phyloP scores from a whole-genome alignment of 1,284 basidiomycete genomes.

The Gymnopus androsaceus region DNA sequence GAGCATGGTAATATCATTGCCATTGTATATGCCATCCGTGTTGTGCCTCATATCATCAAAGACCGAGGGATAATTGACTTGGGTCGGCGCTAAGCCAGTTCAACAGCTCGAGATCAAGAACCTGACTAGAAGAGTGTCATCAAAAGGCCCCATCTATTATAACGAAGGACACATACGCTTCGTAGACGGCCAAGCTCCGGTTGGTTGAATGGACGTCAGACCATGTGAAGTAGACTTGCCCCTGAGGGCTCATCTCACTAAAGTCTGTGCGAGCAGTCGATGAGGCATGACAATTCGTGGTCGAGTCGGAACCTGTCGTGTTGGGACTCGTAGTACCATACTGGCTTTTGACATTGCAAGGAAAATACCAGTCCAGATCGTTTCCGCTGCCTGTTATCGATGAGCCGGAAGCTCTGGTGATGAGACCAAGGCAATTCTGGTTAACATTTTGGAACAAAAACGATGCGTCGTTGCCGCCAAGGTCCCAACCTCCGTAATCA shows the following conservation, averaged over 20 bases:
- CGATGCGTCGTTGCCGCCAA: constrained; percentile 85
- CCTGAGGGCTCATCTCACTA: constrained; percentile 53
- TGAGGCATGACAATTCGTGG: constrained; percentile 76
- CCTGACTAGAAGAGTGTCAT: constrained; percentile 51
- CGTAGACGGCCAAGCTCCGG: constrained; percentile 89
- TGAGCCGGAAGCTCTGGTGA: constrained; percentile 72
- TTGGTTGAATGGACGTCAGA: constrained; percentile 69
- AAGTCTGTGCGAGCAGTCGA: constrained; percentile 55
- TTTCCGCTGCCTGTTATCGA: constrained; percentile 63
- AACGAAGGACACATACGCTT: constrained; percentile 62
- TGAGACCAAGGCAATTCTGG: constrained; percentile 75
- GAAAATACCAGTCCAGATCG: constrained; percentile 87
- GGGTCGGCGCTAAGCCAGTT: constrained; percentile 78
- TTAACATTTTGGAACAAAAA: constrained; percentile 96
- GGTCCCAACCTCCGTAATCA: constrained; percentile 76
- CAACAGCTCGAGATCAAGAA: constrained; percentile 86
- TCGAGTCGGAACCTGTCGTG: constrained; percentile 63
- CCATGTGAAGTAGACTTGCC: constrained; percentile 95
- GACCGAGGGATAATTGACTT: constrained; percentile 80
- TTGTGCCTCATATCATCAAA: constrained; percentile 76
- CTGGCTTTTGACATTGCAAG: constrained; percentile 88
- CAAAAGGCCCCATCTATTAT: constrained; percentile 13
- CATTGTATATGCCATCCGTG: constrained; percentile 74
- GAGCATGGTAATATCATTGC: constrained; percentile 85
- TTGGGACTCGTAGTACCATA: constrained; percentile 68